These are phyloP conservation scores for Karstenula rhodostoma DNA, from an alignment of 2,329 filamentous ascomycete genomes.

Conservation along the genomic window DNA sequence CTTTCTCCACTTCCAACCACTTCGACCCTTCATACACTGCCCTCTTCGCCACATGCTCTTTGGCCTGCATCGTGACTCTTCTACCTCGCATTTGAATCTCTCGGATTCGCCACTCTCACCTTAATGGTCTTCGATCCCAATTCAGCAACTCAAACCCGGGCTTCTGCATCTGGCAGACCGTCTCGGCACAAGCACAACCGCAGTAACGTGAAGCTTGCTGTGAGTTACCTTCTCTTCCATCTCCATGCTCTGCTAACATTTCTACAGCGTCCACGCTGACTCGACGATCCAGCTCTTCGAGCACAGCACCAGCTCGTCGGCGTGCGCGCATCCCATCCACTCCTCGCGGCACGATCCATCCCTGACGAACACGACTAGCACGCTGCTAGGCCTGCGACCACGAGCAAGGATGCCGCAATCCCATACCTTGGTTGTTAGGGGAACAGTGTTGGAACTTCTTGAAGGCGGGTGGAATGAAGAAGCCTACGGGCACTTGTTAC, in stretches of 20 bases:
- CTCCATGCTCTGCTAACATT: neutral
- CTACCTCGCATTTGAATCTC: conserved; percentile 2
- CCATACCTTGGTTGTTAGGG: neutral
- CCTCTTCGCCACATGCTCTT: conserved; percentile 5
- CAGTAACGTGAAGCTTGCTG: neutral
- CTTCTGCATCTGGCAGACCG: neutral
- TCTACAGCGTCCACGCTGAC: neutral
- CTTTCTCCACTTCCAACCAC: conserved; percentile 1
- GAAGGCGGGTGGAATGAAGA: conserved; percentile 19
- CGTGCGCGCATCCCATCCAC: neutral
- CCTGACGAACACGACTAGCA: neutral
- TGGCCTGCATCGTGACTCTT: neutral
- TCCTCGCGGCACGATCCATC: neutral
- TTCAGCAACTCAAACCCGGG: neutral
- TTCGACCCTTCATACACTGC: conserved; percentile 4
- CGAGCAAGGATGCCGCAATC: neutral
- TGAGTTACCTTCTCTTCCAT: neutral
- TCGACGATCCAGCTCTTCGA: neutral
- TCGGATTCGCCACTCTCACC: conserved; percentile 23
- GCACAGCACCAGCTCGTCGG: neutral
- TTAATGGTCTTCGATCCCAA: conserved; percentile 7
- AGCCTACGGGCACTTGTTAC: conserved; percentile 10
- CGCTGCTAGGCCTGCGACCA: neutral
- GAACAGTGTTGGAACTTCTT: neutral
- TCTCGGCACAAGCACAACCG: conserved; percentile 3